Base-by-base conservation (phyloP, 352 stramenopile species). In the Elongisporangium prolatum region DNA sequence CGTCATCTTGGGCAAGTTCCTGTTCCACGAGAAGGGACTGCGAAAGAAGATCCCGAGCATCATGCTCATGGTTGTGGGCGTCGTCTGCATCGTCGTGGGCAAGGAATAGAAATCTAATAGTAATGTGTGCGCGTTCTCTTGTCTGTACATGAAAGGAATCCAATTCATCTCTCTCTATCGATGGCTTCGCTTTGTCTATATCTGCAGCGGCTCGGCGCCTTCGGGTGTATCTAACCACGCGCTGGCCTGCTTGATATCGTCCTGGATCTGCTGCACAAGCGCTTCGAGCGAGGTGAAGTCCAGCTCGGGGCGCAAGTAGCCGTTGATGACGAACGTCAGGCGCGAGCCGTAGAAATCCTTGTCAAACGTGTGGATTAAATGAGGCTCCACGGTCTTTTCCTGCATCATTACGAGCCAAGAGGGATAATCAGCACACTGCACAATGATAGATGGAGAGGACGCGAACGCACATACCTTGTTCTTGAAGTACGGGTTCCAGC, bases 331-430 rank as follows among this genome's bases (percentile, higher is more conserved):
- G 52, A 98, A 86, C 71, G 96, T 90, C 78, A 99, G 90, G 49
- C 80, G 84, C 65, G 94, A 74, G 56, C 83, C 89, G 75, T 99
- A 99, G 57, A 99, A 99, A 62, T 99, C 95, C 17, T 89, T 66
- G 7, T 92, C 84, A 55, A 98, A 98, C 56, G 95, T 86, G 60
- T 95, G 79, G 67, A 98, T 85, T 67, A 99, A 80, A 65, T 98
- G 94, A 18, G 95, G 95, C 69, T 99, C 96, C 16, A 98, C 92
- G 54, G 98, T 98, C 69, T 98, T 98, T 70, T 98, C 90, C 69
- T 89, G 52, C 21, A 56, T 54, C 40, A 21, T 48, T 20, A 22
- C 13, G 28, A n/a, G n/a, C n/a, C n/a, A n/a, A n/a, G n/a, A n/a
- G 6, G 18, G 50, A 8, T 48, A 52, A 0, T 21, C 25, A 34